Evolutionary conservation across 345 rosid genomes (phyloP).

Genomic region (Litchi chinensis): DNA sequence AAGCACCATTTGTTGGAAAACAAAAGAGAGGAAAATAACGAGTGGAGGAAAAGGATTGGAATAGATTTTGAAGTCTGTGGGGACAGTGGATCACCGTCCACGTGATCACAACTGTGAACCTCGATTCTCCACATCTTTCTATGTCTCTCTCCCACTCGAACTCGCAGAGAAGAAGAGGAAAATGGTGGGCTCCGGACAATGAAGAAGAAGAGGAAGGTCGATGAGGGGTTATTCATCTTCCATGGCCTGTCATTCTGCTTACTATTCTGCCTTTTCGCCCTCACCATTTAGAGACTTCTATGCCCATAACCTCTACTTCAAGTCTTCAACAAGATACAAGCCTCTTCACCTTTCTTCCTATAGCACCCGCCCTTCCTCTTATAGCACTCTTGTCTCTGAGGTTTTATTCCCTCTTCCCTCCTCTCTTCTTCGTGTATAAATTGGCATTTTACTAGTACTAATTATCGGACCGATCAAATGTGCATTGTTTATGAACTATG

Average conservation of each 20-base stretch:
- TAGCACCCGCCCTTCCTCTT: no score
- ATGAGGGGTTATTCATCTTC: conserved; percentile 53
- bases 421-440: not conserved
- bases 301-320: conserved; percentile 19
- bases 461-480: no score
- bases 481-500: no score
- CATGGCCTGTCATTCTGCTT: conserved; percentile 79
- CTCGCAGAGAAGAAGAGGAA: conserved; percentile 1
- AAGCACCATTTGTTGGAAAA: no score
- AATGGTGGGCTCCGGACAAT: conserved; percentile 47
- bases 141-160: no score
- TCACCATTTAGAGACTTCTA: conserved; percentile 26
- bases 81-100: conserved; percentile 24
- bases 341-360: conserved; percentile 37
- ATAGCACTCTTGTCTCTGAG: conserved; percentile 70
- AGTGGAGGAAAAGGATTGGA: no score
- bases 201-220: conserved; percentile 66
- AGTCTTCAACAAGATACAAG: conserved; percentile 29
- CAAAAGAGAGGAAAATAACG: no score
- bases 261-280: conserved; percentile 44
- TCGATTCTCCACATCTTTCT: conserved; percentile 31
- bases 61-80: conserved; percentile 29
- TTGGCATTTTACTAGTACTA: no score
- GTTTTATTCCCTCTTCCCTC: conserved; percentile 23
- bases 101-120: conserved; percentile 30